Percentiles rank a stretch among this genome's conserved stretches.
phyloP scores from a whole-genome alignment of 768 basidiomycete genomes.

The Paxillus involutus region DNA sequence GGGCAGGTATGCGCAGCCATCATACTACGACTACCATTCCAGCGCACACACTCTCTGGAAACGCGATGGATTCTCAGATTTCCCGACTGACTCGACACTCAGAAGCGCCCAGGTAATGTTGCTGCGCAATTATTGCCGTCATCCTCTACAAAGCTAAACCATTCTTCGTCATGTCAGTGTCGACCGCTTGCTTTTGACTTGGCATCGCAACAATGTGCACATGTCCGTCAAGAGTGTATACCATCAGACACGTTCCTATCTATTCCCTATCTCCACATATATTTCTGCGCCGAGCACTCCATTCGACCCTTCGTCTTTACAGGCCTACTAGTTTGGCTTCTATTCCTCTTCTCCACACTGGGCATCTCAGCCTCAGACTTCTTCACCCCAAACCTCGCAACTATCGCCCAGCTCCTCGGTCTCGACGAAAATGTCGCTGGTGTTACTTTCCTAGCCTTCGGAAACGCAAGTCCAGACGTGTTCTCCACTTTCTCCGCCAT shows the following conservation, averaged over 20 bases:
- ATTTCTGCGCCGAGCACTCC: conserved; percentile 64
- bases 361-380: conserved; percentile 96
- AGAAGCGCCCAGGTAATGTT: conserved; percentile 9
- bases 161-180: conserved; percentile 46
- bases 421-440: conserved; percentile 93
- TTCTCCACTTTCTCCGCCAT: conserved; percentile 96
- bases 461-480: conserved; percentile 95
- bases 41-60: conserved; percentile 10
- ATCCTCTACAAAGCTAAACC: not conserved
- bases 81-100: not conserved
- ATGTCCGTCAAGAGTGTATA: conserved; percentile 61
- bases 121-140: not conserved
- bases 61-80: not conserved
- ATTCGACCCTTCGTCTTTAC: conserved; percentile 61
- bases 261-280: conserved; percentile 65
- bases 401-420: conserved; percentile 81
- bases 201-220: conserved; percentile 55
- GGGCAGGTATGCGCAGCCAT: conserved; percentile 44
- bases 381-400: conserved; percentile 94
- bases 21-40: conserved; percentile 6
- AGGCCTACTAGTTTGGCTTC: conserved; percentile 72
- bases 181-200: conserved; percentile 56
- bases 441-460: conserved; percentile 95
- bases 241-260: conserved; percentile 62
- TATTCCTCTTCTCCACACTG: conserved; percentile 94